A percentile compares a stretch with the other conserved stretches of the same genome.
Conservation (phyloP, 495 filamentous ascomycete species). For the Letharia lupina region DNA sequence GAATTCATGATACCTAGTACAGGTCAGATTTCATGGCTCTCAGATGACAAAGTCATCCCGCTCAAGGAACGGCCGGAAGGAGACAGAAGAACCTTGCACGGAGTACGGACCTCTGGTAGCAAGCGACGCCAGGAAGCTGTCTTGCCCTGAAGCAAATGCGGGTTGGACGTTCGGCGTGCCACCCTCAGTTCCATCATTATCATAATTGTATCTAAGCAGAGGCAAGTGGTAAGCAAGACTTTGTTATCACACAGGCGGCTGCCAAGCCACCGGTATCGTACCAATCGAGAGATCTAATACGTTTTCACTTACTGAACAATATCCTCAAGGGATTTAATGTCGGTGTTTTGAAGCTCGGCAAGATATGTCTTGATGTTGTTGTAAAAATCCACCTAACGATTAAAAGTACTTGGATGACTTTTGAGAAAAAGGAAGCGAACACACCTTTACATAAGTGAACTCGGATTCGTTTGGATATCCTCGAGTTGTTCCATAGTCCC, state of each 20-base stretch:
- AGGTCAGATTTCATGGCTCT: neutral
- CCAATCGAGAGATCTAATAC: neutral
- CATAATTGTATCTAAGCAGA: conserved; percentile 45
- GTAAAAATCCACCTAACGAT: conserved; percentile 56
- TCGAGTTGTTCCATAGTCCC: conserved; percentile 52
- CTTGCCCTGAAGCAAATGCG: conserved; percentile 63
- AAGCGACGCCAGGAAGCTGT: conserved; percentile 54
- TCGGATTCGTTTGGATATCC: conserved; percentile 62
- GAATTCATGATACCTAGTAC: conserved; percentile 45
- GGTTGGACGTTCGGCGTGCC: conserved; percentile 54
- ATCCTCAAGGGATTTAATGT: conserved; percentile 56
- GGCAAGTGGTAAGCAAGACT: neutral
- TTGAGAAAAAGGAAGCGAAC: no score
- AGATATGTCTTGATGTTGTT: conserved; percentile 63
- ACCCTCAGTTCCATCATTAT: conserved; percentile 60
- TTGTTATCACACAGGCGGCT: neutral
- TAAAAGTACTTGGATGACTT: neutral
- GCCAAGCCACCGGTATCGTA: no score
- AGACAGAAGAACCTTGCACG: neutral
- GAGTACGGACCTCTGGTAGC: conserved; percentile 36
- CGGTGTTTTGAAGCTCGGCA: conserved; percentile 53
- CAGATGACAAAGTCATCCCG: neutral
- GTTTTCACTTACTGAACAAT: conserved; percentile 38
- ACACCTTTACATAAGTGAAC: conserved; percentile 55
- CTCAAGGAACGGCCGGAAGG: neutral